Evolutionary conservation across 176 grass and related monocot species (phyloP).

Genomic region (Eleusine coracana): DNA sequence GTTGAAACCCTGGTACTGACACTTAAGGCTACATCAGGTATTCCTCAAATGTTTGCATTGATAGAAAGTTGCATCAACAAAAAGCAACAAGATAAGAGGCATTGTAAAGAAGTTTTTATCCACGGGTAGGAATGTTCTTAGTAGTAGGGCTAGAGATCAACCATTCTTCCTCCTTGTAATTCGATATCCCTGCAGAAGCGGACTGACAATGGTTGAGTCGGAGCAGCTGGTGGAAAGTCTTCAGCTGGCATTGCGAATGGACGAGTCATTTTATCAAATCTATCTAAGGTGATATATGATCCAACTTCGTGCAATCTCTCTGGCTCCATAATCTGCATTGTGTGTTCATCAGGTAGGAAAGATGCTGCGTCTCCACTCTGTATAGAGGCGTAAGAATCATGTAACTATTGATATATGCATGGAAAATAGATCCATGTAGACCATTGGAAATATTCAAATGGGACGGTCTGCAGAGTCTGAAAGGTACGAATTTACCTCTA

Average conservation of each 20-base stretch:
- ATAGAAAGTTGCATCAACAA: background rate
- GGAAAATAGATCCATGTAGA: slow-evolving; percentile 14
- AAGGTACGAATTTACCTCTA: slow-evolving; percentile 63
- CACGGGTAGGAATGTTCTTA: slow-evolving; percentile 33
- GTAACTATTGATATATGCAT: slow-evolving; percentile 24
- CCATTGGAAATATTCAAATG: slow-evolving; percentile 7
- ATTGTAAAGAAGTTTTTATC: slow-evolving; percentile 31
- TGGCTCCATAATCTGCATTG: slow-evolving; percentile 80
- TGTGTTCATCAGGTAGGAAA: slow-evolving; percentile 83
- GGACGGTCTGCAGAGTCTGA: slow-evolving; percentile 9
- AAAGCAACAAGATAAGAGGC: slow-evolving; percentile 14
- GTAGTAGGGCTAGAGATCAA: slow-evolving; percentile 57
- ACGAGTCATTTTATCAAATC: slow-evolving; percentile 92
- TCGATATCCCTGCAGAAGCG: slow-evolving; percentile 63
- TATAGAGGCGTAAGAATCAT: slow-evolving; percentile 26
- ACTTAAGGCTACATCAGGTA: slow-evolving; percentile 9
- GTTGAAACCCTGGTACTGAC: background rate
- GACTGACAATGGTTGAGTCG: slow-evolving; percentile 64
- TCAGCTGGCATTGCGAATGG: slow-evolving; percentile 94
- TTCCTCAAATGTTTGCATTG: background rate
- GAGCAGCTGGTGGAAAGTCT: slow-evolving; percentile 77
- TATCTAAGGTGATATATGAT: slow-evolving; percentile 85
- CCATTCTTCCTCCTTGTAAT: slow-evolving; percentile 59
- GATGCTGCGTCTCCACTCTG: slow-evolving; percentile 59
- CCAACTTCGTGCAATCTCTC: slow-evolving; percentile 76